Conservation (phyloP, 2,329 filamentous ascomycete genomes). For the Aspergillus pseudoterreus region DNA sequence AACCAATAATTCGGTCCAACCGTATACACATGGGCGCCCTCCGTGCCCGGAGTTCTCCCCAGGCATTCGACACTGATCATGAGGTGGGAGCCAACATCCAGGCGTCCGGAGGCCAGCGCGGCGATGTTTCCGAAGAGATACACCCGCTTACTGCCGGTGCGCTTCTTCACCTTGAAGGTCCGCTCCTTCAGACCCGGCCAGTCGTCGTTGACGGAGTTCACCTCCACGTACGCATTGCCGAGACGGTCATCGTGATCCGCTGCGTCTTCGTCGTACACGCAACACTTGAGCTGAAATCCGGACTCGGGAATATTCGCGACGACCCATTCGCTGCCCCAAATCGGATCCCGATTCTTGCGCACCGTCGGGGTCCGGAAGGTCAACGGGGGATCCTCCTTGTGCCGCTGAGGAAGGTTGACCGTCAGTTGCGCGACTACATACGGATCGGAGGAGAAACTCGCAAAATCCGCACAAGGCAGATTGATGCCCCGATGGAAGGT, state of each 20-base stretch:
- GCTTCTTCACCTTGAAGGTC: conserved; percentile 70
- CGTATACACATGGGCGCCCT: conserved; percentile 71
- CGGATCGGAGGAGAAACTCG: conserved; percentile 75
- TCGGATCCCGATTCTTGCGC: conserved; percentile 66
- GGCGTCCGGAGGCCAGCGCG: conserved; percentile 57
- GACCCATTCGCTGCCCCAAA: conserved; percentile 82
- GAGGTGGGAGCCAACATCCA: conserved; percentile 67
- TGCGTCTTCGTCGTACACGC: conserved; percentile 86
- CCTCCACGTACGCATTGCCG: conserved; percentile 74
- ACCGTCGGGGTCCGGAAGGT: conserved; percentile 72
- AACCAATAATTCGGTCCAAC: conserved; percentile 72
- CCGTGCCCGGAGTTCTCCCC: conserved; percentile 63
- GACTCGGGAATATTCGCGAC: conserved; percentile 79
- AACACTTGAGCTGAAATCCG: conserved; percentile 80
- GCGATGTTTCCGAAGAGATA: conserved; percentile 70
- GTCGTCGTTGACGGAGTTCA: conserved; percentile 56
- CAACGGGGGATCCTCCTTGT: conserved; percentile 81
- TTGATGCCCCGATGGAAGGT: conserved; percentile 78
- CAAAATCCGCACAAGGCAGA: conserved; percentile 77
- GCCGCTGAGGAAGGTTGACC: conserved; percentile 65
- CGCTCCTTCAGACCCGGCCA: conserved; percentile 67
- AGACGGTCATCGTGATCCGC: conserved; percentile 82
- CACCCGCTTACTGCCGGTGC: conserved; percentile 78
- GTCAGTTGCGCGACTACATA: conserved; percentile 75
- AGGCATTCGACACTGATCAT: conserved; percentile 74